Evolutionary conservation across 371 early-diverging fungal species (phyloP), one percentile per base, ranked within the genome.

Genomic region (Rhizopus microsporus): DNA sequence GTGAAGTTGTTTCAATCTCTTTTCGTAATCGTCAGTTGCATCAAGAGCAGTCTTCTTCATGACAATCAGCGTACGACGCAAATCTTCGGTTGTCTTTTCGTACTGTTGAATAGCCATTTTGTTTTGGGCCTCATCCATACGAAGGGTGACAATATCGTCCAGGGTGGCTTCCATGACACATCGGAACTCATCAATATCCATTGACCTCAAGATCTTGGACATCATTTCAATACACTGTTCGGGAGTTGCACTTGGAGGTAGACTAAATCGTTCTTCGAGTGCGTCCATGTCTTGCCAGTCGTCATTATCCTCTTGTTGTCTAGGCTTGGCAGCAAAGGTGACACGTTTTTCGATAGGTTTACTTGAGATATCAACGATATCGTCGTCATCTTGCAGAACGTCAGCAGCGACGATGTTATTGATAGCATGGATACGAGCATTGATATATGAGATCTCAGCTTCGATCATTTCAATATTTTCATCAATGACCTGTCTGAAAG

Each of bases 401-500:
- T 76, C 75, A 44, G 75, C 77, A 6, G 86, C 87, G 3, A 85
- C 81, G 52, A 87, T 87, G n/a, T 83, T 83, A 53, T 89, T 86
- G 16, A 88, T 72, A 13, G 84, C 84, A 33, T 82, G 80, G 50
- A 92, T 85, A 30, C 87, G 82, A 23, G 83, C 85, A 57, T 88
- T 85, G 16, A 90, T 62, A 55, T 85, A 90, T 3, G 84, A 72
- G 33, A 94, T 82, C 63, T 94, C 95, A 12, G 92, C 85, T 38
- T 88, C 90, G 33, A 94, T 85, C 32, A 86, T 82, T 50, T 87
- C 87, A n/a, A 94, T 73, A 7, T 91, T 88, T 40, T 93, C 93
- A 53, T 92, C 90, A 88, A 91, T 88, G 62, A 88, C 87, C 15
- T 80, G 70, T 32, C 80, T 70, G 2, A 84, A 73, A 33, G 85